These are phyloP conservation scores for Dujonia santamariae DNA, from an alignment of 1,139 yeast genomes.

Conservation along the genomic window DNA sequence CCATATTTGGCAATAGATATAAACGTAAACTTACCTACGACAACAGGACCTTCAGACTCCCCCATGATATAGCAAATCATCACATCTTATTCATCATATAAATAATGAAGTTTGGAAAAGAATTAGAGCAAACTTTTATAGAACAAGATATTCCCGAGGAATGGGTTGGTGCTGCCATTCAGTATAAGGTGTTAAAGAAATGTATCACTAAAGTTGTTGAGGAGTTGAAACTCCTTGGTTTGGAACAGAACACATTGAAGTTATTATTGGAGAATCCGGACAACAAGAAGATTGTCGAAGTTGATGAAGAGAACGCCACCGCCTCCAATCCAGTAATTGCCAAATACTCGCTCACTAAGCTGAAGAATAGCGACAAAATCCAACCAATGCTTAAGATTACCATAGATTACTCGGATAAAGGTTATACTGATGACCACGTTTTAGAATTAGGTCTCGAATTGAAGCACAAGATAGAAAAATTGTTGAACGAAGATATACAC, in stretches of 20 bases:
- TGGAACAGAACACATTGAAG: conserved; percentile 47
- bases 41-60: too few relatives aligned
- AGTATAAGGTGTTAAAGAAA: conserved; percentile 68
- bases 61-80: too few relatives aligned
- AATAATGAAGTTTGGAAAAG: conserved; percentile 71
- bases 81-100: too few relatives aligned
- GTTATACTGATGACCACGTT: conserved; percentile 36
- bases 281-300: conserved; percentile 24
- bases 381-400: conserved; percentile 39
- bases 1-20: too few relatives aligned
- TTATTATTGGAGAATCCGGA: conserved; percentile 33
- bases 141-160: conserved; percentile 64
- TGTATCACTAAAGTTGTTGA: conserved; percentile 59
- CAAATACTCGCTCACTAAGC: conserved; percentile 37
- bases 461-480: conserved; percentile 28
- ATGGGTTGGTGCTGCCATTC: conserved; percentile 69
- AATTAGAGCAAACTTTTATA: conserved; percentile 57
- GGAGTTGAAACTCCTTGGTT: conserved; percentile 54
- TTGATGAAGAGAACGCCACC: conserved; percentile 29
- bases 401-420: conserved; percentile 30
- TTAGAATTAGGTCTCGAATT: conserved; percentile 30
- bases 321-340: conserved; percentile 43
- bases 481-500: conserved; percentile 19
- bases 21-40: too few relatives aligned
- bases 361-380: conserved; percentile 19